Base-by-base conservation (phyloP, 306 rosid species). In the Arachis stenosperma region DNA sequence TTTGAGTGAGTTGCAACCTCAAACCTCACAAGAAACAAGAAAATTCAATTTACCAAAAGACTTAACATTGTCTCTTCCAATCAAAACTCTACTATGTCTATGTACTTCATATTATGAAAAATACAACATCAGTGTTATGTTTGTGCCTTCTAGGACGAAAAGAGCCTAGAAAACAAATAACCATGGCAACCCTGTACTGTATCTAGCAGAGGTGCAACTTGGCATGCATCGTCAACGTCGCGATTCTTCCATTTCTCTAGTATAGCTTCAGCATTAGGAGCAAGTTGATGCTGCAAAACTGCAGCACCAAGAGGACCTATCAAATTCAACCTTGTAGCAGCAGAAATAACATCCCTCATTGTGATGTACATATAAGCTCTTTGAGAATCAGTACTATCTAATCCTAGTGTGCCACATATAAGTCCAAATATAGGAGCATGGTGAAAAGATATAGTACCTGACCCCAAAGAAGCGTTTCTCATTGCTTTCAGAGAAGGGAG, bases 351-450 rank as follows among this genome's bases (percentile, higher is more conserved):
- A 71, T 93, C 98, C 73, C 97, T 83, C 96, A 84, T 78, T 9
- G 97, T 86, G 61, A 90, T 80, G 84, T 86, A 93, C 91, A 93
- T 54, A 79, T 84, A 90, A 78, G 97, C 98, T 77, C 96, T 90
- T 71, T 90, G 98, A 54, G 91, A 79, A 74, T 83, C 71, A 13
- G 53, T 57, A 8, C 61, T 40, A 66, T 89, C 97, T 71, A 88
- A 77, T 44, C 97, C 96, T 27, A 93, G 73, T 60, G 86, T 76
- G 61, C 93, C 96, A 75, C 93, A 88, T 36, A 84, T 50, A 27
- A 92, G 86, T 62, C 96, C 98, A 68, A 88, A 93, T 30, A 88
- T 78, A 39, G 97, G 92, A 72, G 97, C 98, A 60, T 90, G 96
- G 66, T 90, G 98, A 76, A 90, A 88, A 72, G 81, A 74, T 52